Percentiles rank a stretch among this genome's conserved stretches.
These are phyloP conservation scores for Alternaria solani DNA, from an alignment of 2,329 filamentous ascomycete species.

Conservation along the genomic window DNA sequence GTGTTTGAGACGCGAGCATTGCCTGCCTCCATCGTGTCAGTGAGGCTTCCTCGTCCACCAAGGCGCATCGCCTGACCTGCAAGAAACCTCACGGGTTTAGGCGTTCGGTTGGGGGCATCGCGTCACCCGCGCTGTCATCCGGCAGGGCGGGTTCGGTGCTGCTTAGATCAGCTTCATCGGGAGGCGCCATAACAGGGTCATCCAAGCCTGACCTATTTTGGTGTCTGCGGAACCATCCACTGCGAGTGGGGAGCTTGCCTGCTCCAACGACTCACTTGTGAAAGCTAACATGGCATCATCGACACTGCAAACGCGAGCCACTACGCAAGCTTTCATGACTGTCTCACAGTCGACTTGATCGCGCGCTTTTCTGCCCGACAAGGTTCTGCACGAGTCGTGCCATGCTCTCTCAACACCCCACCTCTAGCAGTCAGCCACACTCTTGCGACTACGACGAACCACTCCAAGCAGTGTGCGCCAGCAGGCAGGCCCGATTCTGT, in stretches of 20 bases:
- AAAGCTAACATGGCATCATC: slow-evolving; percentile 6
- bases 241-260: slow-evolving; percentile 9
- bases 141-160: slow-evolving; percentile 38
- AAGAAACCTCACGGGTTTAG: slow-evolving; percentile 23
- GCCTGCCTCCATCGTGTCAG: slow-evolving; percentile 7
- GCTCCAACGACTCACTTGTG: background rate
- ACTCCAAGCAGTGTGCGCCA: slow-evolving; percentile 21
- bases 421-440: slow-evolving; percentile 23
- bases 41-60: slow-evolving; percentile 12
- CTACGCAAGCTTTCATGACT: background rate
- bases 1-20: slow-evolving; percentile 35
- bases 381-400: slow-evolving; percentile 3
- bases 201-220: slow-evolving; percentile 35
- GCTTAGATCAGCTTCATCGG: slow-evolving; percentile 39
- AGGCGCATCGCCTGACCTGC: slow-evolving; percentile 27
- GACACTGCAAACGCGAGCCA: background rate
- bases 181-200: slow-evolving; percentile 31
- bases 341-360: slow-evolving; percentile 6
- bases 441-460: slow-evolving; percentile 18
- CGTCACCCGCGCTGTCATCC: slow-evolving; percentile 45
- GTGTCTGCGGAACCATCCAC: slow-evolving; percentile 31
- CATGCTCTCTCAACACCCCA: slow-evolving; percentile 11
- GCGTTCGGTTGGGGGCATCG: slow-evolving; percentile 32
- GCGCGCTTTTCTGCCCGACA: background rate
- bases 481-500: slow-evolving; percentile 18